Evolutionary conservation across 2,329 filamentous ascomycete species (phyloP), one percentile per base, ranked within the genome.

Genomic region (Penicillium capsulatum): DNA sequence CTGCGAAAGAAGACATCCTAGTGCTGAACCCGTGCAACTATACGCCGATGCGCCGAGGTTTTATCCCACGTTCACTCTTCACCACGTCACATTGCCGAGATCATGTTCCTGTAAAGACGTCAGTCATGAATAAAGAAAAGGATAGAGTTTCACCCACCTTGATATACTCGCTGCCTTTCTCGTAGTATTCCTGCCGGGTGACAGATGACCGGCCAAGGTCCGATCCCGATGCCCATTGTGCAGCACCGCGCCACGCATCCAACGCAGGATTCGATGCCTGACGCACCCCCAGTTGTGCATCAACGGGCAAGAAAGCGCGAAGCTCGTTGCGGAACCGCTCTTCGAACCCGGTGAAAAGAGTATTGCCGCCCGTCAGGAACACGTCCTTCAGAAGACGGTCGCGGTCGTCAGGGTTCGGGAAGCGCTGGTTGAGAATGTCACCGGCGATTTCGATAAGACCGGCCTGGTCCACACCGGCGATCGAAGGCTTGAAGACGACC

Each of bases 281-380:
- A 29, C 92, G 76, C 14, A 95, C 79, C 8, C 63, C 65, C n/a
- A 96, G 67, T 19, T 77, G 72, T 13, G 81, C 70, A 9, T 81
- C 82, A 10, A 81, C 75, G 2, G 89, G 85, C 51, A 96, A 64
- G 44, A 87, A 77, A 1, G 81, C 79, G 26, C 77, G 75, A 37
- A 97, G 70, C 33, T 92, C 91, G 19, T 77, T 75, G 35, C 77
- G 72, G 45, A 97, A 69, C 19, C 91, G 74, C 55, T 94, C 83
- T 57, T 96, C 89, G 59, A 98, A 95, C 48, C 85, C 85, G 43
- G 77, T 69, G 67, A 96, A 95, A 31, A 94, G 68, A 0, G 86
- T 88, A 62, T 91, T 91, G 11, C 94, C 92, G n/a, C 92, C 91
- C 0, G 91, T 97, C 28, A 97, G 67, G 70, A 98, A 97, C 26